Conservation (phyloP, 2,329 filamentous ascomycete species). For the Neonectria sp. region DNA sequence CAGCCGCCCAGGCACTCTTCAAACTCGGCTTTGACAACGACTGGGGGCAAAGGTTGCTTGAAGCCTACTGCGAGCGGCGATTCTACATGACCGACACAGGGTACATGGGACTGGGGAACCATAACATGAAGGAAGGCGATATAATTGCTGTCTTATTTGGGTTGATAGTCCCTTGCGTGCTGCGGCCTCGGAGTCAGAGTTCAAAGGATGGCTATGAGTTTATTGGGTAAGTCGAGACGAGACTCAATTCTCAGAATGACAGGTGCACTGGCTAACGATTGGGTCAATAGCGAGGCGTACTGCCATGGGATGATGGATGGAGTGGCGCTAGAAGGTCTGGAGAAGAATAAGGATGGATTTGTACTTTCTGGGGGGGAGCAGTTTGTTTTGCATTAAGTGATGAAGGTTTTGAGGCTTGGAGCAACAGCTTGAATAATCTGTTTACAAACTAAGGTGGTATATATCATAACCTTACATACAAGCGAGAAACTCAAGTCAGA, state of each 20-base stretch:
- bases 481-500: neutral
- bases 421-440: too few species aligned
- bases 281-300: slow-evolving; percentile 35
- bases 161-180: slow-evolving; percentile 28
- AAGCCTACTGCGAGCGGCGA: slow-evolving; percentile 34
- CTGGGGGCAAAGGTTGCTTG: slow-evolving; percentile 20
- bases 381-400: slow-evolving; percentile 3
- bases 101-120: slow-evolving; percentile 40
- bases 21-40: slow-evolving; percentile 22
- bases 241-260: neutral
- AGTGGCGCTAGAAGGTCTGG: slow-evolving; percentile 24
- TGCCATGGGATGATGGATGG: slow-evolving; percentile 40
- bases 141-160: slow-evolving; percentile 33
- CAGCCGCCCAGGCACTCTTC: neutral
- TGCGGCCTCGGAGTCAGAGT: slow-evolving; percentile 25
- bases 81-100: slow-evolving; percentile 34
- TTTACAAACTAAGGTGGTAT: neutral
- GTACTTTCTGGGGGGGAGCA: neutral
- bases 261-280: neutral
- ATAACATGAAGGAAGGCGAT: slow-evolving; percentile 31
- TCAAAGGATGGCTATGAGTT: slow-evolving; percentile 32
- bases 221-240: slow-evolving; percentile 36
- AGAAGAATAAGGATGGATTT: neutral
- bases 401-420: neutral
- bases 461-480: neutral